phyloP scores from a whole-genome alignment of 108 stramenopile species.

The Chaetoceros muelleri region DNA sequence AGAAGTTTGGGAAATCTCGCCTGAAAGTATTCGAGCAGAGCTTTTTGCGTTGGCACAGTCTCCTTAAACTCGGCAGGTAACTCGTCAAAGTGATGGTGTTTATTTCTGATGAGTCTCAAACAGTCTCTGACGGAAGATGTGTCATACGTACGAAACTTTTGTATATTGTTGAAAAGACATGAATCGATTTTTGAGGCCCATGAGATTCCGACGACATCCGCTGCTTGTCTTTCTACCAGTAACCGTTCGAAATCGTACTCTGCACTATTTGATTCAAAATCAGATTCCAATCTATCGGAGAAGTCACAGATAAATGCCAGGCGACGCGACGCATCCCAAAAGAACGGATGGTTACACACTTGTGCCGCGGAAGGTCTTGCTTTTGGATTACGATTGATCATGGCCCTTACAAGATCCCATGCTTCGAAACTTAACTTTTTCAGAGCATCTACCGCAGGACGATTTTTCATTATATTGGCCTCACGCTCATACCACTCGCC shows the following conservation, averaged over 20 bases:
- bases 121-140: constrained; percentile 80
- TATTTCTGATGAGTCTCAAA: constrained; percentile 88
- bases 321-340: constrained; percentile 69
- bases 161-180: constrained; percentile 67
- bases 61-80: constrained; percentile 52
- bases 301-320: constrained; percentile 85
- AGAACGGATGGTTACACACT: constrained; percentile 89
- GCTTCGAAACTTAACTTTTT: constrained; percentile 66
- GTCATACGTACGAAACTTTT: constrained; percentile 85
- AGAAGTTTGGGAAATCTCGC: constrained; percentile 69
- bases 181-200: constrained; percentile 81
- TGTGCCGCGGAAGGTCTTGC: constrained; percentile 77
- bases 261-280: constrained; percentile 11
- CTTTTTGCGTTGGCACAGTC: constrained; percentile 42
- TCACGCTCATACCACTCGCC: constrained; percentile 95
- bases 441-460: constrained; percentile 46
- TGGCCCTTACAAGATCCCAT: constrained; percentile 64
- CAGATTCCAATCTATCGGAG: constrained; percentile 80
- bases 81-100: constrained; percentile 92
- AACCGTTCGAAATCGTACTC: constrained; percentile 2
- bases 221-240: constrained; percentile 57
- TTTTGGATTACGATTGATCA: constrained; percentile 74
- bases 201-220: constrained; percentile 66
- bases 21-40: constrained; percentile 67
- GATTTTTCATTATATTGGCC: constrained; percentile 88